Conservation (phyloP, 106 monocot genomes). For the Platanthera guangdongensis region DNA sequence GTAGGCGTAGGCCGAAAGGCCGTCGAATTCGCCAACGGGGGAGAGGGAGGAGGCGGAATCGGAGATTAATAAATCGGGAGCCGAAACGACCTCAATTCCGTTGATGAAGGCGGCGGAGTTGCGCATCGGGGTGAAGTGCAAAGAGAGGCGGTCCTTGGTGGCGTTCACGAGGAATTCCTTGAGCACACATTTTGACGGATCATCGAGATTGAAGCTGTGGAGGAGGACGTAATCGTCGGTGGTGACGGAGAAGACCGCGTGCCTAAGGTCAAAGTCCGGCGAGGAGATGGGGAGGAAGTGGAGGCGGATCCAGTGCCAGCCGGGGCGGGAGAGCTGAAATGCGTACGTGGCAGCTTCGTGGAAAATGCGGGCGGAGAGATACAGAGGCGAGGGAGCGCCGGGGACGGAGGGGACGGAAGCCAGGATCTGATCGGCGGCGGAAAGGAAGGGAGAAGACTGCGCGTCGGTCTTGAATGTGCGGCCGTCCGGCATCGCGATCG, state of each 20-base stretch:
- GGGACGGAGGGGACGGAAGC: conserved; percentile 31
- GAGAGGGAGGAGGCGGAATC: conserved; percentile 32
- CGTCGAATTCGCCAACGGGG: conserved; percentile 25
- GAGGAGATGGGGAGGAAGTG: conserved; percentile 59
- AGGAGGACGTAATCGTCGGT: conserved; percentile 68
- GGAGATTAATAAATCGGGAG: conserved; percentile 42
- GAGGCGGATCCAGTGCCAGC: conserved; percentile 86
- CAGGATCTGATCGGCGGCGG: conserved; percentile 29
- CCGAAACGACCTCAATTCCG: conserved; percentile 78
- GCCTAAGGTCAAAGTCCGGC: conserved; percentile 36
- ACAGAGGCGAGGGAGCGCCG: conserved; percentile 58
- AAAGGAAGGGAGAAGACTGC: conserved; percentile 41
- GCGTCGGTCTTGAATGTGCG: conserved; percentile 61
- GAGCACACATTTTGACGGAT: conserved; percentile 25
- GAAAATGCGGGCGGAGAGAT: conserved; percentile 72
- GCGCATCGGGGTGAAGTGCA: conserved; percentile 47
- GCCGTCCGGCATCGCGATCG: conserved; percentile 37
- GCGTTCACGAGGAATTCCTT: conserved; percentile 75
- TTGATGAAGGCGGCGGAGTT: conserved; percentile 77
- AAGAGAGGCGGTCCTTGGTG: conserved; percentile 34
- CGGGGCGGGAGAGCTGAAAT: conserved; percentile 54
- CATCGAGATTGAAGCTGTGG: conserved; percentile 50
- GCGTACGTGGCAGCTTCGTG: conserved; percentile 50
- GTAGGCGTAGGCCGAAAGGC: conserved; percentile 38
- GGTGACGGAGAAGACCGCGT: conserved; percentile 58